Conservation (phyloP, 169 alveolate species). For the Perkinsus olseni region DNA sequence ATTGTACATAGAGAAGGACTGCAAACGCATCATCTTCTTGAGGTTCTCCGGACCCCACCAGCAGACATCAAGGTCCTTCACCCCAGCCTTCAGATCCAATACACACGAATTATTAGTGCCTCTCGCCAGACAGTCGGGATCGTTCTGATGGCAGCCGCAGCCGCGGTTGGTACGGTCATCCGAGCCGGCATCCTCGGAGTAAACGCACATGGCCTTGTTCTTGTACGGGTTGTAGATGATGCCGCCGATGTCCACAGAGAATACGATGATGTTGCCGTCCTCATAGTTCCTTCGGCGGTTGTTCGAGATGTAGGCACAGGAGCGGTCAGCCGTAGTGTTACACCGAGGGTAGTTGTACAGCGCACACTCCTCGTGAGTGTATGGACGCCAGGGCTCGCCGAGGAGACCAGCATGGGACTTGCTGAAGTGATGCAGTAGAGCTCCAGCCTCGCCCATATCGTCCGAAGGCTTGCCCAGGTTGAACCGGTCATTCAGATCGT, state of each 20-base stretch:
- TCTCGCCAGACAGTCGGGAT: background rate
- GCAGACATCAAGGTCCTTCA: background rate
- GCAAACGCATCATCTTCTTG: background rate
- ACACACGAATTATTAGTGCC: background rate
- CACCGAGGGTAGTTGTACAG: background rate
- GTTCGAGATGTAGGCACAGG: background rate
- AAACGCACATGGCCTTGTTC: background rate
- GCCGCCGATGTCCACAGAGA: background rate
- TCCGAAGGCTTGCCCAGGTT: background rate
- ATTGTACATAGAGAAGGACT: background rate
- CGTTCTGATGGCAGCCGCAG: background rate
- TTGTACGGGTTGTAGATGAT: background rate
- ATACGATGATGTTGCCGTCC: background rate
- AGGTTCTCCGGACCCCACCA: background rate
- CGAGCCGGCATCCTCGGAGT: background rate
- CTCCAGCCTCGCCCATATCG: background rate
- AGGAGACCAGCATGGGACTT: background rate
- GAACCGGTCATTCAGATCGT: background rate
- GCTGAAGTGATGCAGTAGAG: background rate
- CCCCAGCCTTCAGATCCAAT: background rate
- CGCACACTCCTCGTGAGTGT: background rate
- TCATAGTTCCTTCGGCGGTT: background rate
- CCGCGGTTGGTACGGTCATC: background rate
- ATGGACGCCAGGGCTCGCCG: background rate
- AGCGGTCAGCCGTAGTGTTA: background rate